Evolutionary conservation across 2,329 filamentous ascomycete genomes (phyloP), one percentile per base, ranked within the genome.

Genomic region (Microsporum canis): DNA sequence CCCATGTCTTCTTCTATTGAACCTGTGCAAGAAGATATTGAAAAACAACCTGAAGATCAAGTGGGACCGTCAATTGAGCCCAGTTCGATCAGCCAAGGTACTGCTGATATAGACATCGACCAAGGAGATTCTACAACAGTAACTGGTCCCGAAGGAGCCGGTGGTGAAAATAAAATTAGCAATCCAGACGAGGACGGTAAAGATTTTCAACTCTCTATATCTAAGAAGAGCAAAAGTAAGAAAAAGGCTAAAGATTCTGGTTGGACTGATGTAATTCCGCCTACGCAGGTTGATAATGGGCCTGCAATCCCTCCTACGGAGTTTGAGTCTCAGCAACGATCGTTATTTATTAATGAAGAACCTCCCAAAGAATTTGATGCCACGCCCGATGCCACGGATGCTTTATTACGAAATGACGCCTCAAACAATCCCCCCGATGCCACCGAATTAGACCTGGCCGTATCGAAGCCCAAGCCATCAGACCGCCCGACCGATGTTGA

Each of bases 201-300:
- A 73, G 73, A 76, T 66, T 70, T 73, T 71, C 73, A 75, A 72
- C 72, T 70, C 71, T 74, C 72, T 70, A 73, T 71, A 70, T 71
- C 66, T 63, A 70, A 70, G 66, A 69, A 69, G 67, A 69, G 68
- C 61, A 70, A 69, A 64, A 68, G 69, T 68, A 71, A 70, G 69
- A 68, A 66, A 63, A 70, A 66, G 67, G 70, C 70, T 69, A 71
- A 74, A 68, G 67, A 70, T 68, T 65, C 72, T 67, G 69, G 70
- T 73, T 75, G 72, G 74, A 76, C 74, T 76, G 73, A 76, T 76
- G 67, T 74, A 65, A 71, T 71, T 68, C 68, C 74, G 68, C 72
- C 70, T 73, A 70, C 71, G 72, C 74, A 76, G 74, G 72, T 76
- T 74, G 71, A 75, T 68, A 69, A 71, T 68, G 66, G 71, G 64